phyloP scores from a whole-genome alignment of 257 asterid genomes.

The Solanum sparsipilum region DNA sequence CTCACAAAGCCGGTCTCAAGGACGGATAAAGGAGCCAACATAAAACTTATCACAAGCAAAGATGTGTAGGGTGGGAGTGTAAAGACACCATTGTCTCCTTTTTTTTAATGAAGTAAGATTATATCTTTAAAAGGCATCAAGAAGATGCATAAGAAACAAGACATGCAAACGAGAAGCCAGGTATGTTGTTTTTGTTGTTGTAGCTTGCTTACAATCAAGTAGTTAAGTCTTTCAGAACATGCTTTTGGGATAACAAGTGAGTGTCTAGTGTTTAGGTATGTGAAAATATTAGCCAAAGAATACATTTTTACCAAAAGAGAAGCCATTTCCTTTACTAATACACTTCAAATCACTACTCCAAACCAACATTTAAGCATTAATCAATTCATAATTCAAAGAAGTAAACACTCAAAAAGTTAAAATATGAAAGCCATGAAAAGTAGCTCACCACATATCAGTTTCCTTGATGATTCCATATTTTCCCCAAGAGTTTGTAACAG shows the following conservation, averaged over 20 bases:
- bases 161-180: neutral
- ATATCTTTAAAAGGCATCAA: neutral
- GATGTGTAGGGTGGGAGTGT: neutral
- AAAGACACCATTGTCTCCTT: neutral
- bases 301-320: neutral
- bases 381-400: neutral
- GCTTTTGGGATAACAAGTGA: neutral
- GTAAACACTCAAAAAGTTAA: neutral
- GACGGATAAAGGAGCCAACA: neutral
- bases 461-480: conserved; percentile 89
- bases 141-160: neutral
- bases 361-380: neutral
- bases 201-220: neutral
- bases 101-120: neutral
- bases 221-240: neutral
- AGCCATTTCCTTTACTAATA: neutral
- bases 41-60: neutral
- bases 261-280: too few relatives aligned
- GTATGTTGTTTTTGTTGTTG: neutral
- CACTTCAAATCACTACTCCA: neutral
- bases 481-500: conserved; percentile 91
- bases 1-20: neutral
- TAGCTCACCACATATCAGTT: conserved; percentile 91
- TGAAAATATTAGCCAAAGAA: neutral
- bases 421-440: neutral